A percentile compares a stretch with the other conserved stretches of the same genome.
Conservation (phyloP, 225 moss, liverwort and hornwort genomes). For the Physcomitrellopsis africana region DNA sequence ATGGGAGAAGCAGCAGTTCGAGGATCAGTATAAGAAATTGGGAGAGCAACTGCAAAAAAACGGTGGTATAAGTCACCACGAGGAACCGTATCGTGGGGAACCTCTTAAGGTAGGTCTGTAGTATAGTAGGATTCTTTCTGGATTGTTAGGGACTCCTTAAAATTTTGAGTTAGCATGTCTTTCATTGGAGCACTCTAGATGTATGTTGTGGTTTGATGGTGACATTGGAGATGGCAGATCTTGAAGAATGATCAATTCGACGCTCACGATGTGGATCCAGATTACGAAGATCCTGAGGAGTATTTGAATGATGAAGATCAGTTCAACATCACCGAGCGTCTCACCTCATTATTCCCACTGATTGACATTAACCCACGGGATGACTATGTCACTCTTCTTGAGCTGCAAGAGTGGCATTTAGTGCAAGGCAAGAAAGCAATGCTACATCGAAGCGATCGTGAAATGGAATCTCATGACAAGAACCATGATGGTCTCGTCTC, state of each 20-base stretch:
- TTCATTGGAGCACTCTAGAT: slow-evolving; percentile 1
- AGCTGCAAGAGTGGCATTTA: slow-evolving; percentile 77
- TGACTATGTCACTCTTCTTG: slow-evolving; percentile 58
- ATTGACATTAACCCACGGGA: slow-evolving; percentile 67
- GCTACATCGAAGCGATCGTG: slow-evolving; percentile 67
- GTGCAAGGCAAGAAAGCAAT: slow-evolving; percentile 59
- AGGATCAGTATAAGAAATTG: slow-evolving; percentile 66
- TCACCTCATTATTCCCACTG: slow-evolving; percentile 64
- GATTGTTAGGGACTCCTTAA: slow-evolving; percentile 4
- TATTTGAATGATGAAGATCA: slow-evolving; percentile 67
- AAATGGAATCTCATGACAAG: slow-evolving; percentile 65
- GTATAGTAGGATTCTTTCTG: background rate
- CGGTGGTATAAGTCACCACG: slow-evolving; percentile 35
- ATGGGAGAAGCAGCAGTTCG: slow-evolving; percentile 75
- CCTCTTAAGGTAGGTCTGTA: slow-evolving; percentile 41
- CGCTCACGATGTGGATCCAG: slow-evolving; percentile 30
- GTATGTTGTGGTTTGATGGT: slow-evolving; percentile 23
- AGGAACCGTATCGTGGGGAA: slow-evolving; percentile 29
- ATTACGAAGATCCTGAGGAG: slow-evolving; percentile 67
- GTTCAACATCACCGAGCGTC: slow-evolving; percentile 74
- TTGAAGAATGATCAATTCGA: slow-evolving; percentile 51
- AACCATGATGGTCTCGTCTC: slow-evolving; percentile 64
- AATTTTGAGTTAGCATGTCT: background rate
- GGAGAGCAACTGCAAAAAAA: slow-evolving; percentile 42
- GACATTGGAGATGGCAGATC: slow-evolving; percentile 40